Evolutionary conservation across 306 rosid species (phyloP), one percentile per base, ranked within the genome.

Genomic region (Cucumis hystrix): DNA sequence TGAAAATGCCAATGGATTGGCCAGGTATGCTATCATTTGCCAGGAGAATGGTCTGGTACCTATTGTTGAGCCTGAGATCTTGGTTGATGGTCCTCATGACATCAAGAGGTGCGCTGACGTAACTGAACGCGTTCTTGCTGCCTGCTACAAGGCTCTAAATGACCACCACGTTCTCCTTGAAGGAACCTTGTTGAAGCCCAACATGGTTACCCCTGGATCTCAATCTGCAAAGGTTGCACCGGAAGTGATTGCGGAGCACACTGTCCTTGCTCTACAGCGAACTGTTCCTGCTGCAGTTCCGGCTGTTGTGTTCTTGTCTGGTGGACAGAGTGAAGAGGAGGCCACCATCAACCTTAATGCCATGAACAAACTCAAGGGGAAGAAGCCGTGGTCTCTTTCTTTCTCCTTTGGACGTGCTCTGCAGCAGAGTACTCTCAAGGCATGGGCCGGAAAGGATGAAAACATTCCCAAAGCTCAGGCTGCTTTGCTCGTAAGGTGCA

Each of bases 271-370:
- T 64, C 64, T 91, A 76, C 96, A 78, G 84, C 82, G 93, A 23
- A 91, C 96, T 3, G 83, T 88, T 57, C 96, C 96, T 0, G 83
- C 86, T 0, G 96, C 96, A 5, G 93, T 91, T 16, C 93, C 96
- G 0, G 96, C 93, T 1, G 77, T 91, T 18, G 92, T 87, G 5
- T 91, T 91, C 88, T 82, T 89, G 82, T 91, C 96, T 6, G 96
- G 96, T 17, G 96, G 96, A 62, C 96, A 91, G 87, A 91, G 96
- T 4, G 96, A 91, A 84, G 96, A 91, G 86, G 90, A 89, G 83
- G 96, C 96, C 39, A 87, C 93, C 63, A 23, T 83, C 70, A 89
- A 91, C 81, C 91, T 91, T 37, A 91, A 91, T 28, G 96, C 96
- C 85, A 89, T 87, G 87, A 91, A 91, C 87, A 74, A 83, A 71